These are phyloP conservation scores for Penicillium digitatum DNA, from an alignment of 2,329 filamentous ascomycete species.

Conservation along the genomic window DNA sequence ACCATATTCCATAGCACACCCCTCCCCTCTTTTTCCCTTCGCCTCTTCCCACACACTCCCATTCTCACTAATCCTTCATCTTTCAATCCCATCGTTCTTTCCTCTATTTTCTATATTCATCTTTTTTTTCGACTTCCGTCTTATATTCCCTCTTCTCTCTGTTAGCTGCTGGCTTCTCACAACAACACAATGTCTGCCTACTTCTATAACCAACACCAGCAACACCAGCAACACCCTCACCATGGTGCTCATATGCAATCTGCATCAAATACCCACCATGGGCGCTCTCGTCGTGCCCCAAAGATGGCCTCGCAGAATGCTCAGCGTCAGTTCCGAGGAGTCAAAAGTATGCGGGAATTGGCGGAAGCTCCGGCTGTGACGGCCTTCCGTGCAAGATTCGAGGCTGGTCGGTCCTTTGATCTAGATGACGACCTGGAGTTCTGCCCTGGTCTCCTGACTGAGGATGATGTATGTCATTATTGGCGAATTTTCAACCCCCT, in stretches of 20 bases:
- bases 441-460: slow-evolving; percentile 85
- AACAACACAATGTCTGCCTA: slow-evolving; percentile 44
- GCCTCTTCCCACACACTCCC: slow-evolving; percentile 21
- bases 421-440: slow-evolving; percentile 95
- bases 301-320: slow-evolving; percentile 76
- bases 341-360: slow-evolving; percentile 81
- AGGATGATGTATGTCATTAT: slow-evolving; percentile 70
- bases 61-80: slow-evolving; percentile 14
- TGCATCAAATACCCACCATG: slow-evolving; percentile 70
- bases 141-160: slow-evolving; percentile 21
- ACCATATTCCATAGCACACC: slow-evolving; percentile 24
- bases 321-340: slow-evolving; percentile 80
- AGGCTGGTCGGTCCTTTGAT: slow-evolving; percentile 89
- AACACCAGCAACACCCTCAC: slow-evolving; percentile 40
- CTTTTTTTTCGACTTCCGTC: slow-evolving; percentile 24
- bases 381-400: slow-evolving; percentile 80
- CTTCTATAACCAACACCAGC: slow-evolving; percentile 47
- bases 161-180: slow-evolving; percentile 25
- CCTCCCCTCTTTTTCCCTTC: slow-evolving; percentile 31
- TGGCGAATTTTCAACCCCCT: neutral
- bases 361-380: slow-evolving; percentile 71
- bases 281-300: slow-evolving; percentile 79
- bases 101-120: slow-evolving; percentile 21
- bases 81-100: slow-evolving; percentile 19
- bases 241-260: slow-evolving; percentile 47